Evolutionary conservation across 108 stramenopile genomes (phyloP).

Genomic region (Nitzschia palea): DNA sequence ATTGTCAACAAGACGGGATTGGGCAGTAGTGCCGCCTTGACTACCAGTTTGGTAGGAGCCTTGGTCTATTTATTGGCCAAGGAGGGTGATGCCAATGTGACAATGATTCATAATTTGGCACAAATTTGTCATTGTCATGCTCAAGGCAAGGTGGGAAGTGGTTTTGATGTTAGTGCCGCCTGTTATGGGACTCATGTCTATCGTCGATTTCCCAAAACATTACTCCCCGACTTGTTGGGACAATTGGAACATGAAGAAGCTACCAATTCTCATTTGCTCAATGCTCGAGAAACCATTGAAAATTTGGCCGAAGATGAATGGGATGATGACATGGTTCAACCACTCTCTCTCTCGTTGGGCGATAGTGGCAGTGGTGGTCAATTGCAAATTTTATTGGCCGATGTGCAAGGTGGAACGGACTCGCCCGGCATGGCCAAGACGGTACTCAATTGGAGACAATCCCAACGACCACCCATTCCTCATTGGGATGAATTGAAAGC

Average conservation of each 20-base stretch:
- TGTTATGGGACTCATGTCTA: slow-evolving; percentile 90
- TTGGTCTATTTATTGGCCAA: slow-evolving; percentile 35
- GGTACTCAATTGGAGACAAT: slow-evolving; percentile 77
- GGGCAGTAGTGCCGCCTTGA: slow-evolving; percentile 91
- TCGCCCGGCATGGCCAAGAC: slow-evolving; percentile 93
- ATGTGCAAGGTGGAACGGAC: slow-evolving; percentile 94
- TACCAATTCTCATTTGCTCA: slow-evolving; percentile 7
- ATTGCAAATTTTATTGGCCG: slow-evolving; percentile 85
- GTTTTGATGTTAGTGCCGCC: slow-evolving; percentile 94
- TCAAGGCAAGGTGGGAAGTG: slow-evolving; percentile 97
- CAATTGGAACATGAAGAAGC: slow-evolving; percentile 36
- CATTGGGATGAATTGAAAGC: slow-evolving; percentile 74
- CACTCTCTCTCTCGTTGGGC: slow-evolving; percentile 68
- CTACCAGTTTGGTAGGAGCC: slow-evolving; percentile 86
- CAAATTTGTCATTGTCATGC: slow-evolving; percentile 93
- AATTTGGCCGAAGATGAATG: slow-evolving; percentile 39
- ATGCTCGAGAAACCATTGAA: slow-evolving; percentile 15
- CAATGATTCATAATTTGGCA: slow-evolving; percentile 82
- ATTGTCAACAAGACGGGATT: slow-evolving; percentile 91
- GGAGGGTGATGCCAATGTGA: slow-evolving; percentile 5
- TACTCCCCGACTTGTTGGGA: slow-evolving; percentile 61
- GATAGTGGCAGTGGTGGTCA: no score
- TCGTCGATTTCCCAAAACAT: slow-evolving; percentile 68
- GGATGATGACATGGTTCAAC: slow-evolving; percentile 55
- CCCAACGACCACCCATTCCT: slow-evolving; percentile 38